Evolutionary conservation across 2,329 filamentous ascomycete genomes (phyloP).

Genomic region (Stenocarpella maydis): DNA sequence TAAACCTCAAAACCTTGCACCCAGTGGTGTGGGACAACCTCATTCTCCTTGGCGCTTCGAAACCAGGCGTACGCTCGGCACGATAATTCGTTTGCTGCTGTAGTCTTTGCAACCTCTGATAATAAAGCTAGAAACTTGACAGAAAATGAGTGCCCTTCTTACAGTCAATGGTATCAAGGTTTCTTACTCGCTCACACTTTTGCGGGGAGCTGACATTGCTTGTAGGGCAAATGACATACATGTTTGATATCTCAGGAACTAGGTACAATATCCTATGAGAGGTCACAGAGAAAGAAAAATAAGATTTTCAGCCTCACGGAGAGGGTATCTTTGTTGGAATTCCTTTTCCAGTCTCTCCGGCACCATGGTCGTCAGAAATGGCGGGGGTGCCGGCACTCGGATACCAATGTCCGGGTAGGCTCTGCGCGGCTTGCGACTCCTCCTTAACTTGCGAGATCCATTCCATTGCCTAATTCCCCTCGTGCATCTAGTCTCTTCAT

Average conservation of each 20-base stretch:
- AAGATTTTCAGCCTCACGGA: not conserved
- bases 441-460: not conserved
- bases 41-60: not conserved
- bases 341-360: not conserved
- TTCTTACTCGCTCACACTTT: not conserved
- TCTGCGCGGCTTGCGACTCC: not conserved
- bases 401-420: not conserved
- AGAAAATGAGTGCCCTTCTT: not conserved
- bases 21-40: not conserved
- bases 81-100: not conserved
- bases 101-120: not conserved
- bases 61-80: conserved; percentile 3
- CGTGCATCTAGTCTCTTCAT: not conserved
- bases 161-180: not conserved
- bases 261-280: not conserved
- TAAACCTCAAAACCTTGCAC: not conserved
- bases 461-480: not conserved
- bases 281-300: not conserved
- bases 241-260: not conserved
- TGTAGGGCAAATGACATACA: conserved; percentile 1
- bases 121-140: not conserved
- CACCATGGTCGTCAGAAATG: not conserved
- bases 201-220: not conserved
- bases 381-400: not conserved
- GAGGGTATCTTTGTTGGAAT: not conserved